Evolutionary conservation across 768 basidiomycete species (phyloP), one percentile per base, ranked within the genome.

Genomic region (Austroboletus eburneus): DNA sequence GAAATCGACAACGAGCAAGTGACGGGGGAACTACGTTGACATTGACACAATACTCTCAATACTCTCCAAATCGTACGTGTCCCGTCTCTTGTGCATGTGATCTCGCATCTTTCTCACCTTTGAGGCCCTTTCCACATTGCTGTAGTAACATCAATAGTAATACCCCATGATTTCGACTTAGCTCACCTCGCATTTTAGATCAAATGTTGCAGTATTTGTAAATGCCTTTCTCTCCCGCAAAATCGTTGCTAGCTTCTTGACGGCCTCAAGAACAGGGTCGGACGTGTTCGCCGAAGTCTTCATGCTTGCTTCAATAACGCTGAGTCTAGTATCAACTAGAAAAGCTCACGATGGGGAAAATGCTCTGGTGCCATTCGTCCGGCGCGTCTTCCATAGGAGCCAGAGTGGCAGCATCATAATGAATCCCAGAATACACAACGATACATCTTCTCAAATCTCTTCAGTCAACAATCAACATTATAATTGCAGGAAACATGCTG

Each of bases 361-460:
- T 62, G 3, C 87, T 91, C 58, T 91, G 87, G 67, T 97, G 94
- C 78, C 94, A 99, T 48, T 89, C 92, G 22, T 71, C 60, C 0
- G 90, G 88, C 3, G 87, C 89, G 38, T 83, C 81, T 9, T 72
- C 70, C 65, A 79, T 74, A 0, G 91, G 96, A 14, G 94, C 81
- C 33, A 94, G 69, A 1, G 88, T 84, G 5, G 86, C 80, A 9
- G 90, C 90, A 64, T 99, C 95, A 66, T 99, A 99, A 64, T 98
- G 94, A 38, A 97, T 96, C 3, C 95, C 95, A 0, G 89, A 91
- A 69, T 98, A 98, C 4, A 97, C 74, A n/a, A 97, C 61, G 13
- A 96, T 64, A 47, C 82, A 85, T 17, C 85, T 75, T 64, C 63
- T 29, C 42, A 20, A 43, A 21, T 36, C 0, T 30, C 30, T 13